Evolutionary conservation across 371 early-diverging fungal genomes (phyloP), one percentile per base, ranked within the genome.

Genomic region (Mortierella sp.): DNA sequence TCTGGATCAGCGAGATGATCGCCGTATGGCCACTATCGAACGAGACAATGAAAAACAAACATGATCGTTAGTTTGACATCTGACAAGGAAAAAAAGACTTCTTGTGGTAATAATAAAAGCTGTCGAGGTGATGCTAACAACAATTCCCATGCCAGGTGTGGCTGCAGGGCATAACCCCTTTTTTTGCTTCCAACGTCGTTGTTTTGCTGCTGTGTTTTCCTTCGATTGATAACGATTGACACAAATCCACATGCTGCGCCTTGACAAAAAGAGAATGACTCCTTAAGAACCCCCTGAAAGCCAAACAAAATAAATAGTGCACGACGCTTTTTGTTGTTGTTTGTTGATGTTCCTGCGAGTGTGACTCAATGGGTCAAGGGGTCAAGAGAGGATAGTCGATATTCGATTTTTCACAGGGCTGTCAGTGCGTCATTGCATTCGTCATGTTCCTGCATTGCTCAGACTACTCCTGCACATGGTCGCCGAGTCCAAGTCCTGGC

Each of bases 1-100:
- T 87, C 58, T 90, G 90, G 41, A 85, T 85, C 22, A 89, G 79
- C 52, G 89, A 90, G 53, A 92, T 82, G 26, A 92, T 86, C 13
- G 91, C 91, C 3, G 89, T 91, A 45, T 89, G 87, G 39, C 90
- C 91, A 76, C 82, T 79, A 68, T 48, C 16, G 55, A 41, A 0
- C 19, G 55, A 6, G 40, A 52, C 29, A 40, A 53, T 0, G 55
- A 47, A 40, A 55, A 24, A 29, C n/a, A 31, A 43, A 26, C 13
- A 55, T n/a, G n/a, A n/a, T n/a, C n/a, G 9, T 48, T n/a, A n/a
- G 6, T 48, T 26, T 47, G 47, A 47, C 47, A 29, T 48, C 34
- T 31, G 7, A 19, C 6, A 53, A 53, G 4, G 16, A 29, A 11
- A 53, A 4, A 4, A 24, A 34, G 34, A 52, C 24, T 29, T 31